A percentile compares a stretch with the other conserved stretches of the same genome.
Evolutionary conservation across 768 basidiomycete genomes (phyloP).

Genomic region (Suillus weaverae): DNA sequence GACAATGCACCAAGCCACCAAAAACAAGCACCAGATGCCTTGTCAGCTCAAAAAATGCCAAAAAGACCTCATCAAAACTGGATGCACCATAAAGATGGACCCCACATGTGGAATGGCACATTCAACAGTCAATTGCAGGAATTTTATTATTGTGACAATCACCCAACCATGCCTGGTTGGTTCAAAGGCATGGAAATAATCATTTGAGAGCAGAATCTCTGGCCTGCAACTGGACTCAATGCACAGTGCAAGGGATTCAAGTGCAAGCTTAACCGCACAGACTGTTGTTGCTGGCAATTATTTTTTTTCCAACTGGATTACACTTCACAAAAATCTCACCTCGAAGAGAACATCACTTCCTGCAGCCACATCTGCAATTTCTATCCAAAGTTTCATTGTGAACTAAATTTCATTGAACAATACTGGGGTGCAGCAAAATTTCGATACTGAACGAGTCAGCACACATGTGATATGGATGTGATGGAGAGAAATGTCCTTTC

Average conservation of each 20-base stretch:
- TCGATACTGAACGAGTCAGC: neutral
- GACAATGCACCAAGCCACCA: constrained; percentile 30
- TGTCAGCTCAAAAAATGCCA: constrained; percentile 24
- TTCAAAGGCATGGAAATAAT: neutral
- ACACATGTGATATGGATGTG: neutral
- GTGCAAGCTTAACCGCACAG: neutral
- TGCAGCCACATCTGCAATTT: neutral
- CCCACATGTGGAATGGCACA: neutral
- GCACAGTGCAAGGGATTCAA: neutral
- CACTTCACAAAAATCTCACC: neutral
- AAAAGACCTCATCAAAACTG: neutral
- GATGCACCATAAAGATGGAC: neutral
- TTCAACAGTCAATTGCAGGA: neutral
- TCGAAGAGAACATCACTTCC: neutral
- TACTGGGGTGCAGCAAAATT: neutral
- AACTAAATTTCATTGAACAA: neutral
- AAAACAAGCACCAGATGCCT: constrained; percentile 22
- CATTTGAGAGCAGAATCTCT: neutral
- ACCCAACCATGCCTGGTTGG: neutral
- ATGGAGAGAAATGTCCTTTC: neutral
- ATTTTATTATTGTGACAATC: neutral
- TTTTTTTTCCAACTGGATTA: neutral
- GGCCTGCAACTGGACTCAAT: neutral
- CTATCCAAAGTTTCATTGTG: constrained; percentile 7
- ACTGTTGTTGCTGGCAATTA: neutral